Base-by-base conservation (phyloP, 1,139 yeast species). In the Scheffersomyces segobiensis region DNA sequence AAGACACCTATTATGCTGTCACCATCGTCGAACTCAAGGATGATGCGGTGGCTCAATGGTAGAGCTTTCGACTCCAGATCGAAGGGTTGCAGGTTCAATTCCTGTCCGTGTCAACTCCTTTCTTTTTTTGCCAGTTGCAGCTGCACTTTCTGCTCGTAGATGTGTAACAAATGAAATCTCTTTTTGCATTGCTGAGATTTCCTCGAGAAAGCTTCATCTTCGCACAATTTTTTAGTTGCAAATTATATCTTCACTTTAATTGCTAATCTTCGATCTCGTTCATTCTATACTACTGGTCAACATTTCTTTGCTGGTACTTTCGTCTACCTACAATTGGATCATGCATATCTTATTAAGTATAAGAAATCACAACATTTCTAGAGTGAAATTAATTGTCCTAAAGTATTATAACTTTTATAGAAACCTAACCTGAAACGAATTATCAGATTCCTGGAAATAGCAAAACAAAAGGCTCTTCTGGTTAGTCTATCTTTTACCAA, bases 31-130 rank as follows among this genome's bases (percentile, higher is more conserved):
- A 32, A 10, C 21, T 26, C n/a, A 54, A 17, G 21, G 20, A 49
- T 58, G 67, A 63, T 63, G 92, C 91, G 88, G 91, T 87, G 91
- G 92, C 93, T 88, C 93, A 87, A 88, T 87, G 93, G 93, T 87
- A 87, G 93, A 87, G 92, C 91, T 86, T 87, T 87, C 87, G 93
- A 88, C 87, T 88, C 92, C 92, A 87, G 61, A 83, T 84, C 88
- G 84, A 83, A 83, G 82, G 88, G 88, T 83, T 84, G 88, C 88
- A 84, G 88, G 88, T 85, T 85, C 88, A 81, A 85, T 83, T 85
- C 88, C 88, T 84, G 88, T 84, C 87, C 85, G 87, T 82, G 82
- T 56, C 87, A 84, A 71, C 74, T 77, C 72, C 72, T 71, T 69
- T 62, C 56, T 55, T 57, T 58, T 61, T 61, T 57, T 24, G 7